Evolutionary conservation across 768 basidiomycete genomes (phyloP), one percentile per base, ranked within the genome.

Genomic region (Lenzites betulinus): DNA sequence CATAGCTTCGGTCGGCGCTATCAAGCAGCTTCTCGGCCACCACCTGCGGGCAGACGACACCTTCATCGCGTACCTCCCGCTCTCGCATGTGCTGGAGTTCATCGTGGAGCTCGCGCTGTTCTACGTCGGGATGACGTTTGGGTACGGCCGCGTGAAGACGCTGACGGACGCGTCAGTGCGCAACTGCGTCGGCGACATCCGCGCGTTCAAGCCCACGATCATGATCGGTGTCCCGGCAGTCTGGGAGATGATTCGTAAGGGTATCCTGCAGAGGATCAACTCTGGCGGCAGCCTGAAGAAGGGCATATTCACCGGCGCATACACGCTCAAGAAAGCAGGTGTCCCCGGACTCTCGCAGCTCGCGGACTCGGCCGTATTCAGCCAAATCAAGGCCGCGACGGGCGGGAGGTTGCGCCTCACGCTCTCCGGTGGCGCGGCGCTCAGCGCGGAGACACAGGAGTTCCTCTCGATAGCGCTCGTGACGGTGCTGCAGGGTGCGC

Each of bases 191-290:
- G 96, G 96, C 50, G 96, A 98, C 71, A 85, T 99, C 68, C 79
- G 80, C 53, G 81, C 86, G 13, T 91, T 97, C 79, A 76, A 80
- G 43, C 96, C 96, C 7, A 82, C 87, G n/a, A 87, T 97, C 75
- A 88, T 98, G 83, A 85, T 93, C 53, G 96, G 94, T 53, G 96
- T 98, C 1, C 96, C 96, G 1, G 92, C 95, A 2, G 91, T 98
- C 0, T 99, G 94, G 94, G 96, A 99, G 75, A 88, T 86, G 55
- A 98, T 98, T 65, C 87, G 95, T 60, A 99, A 99, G 78, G 95
- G 95, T 33, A 95, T 99, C 70, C 69, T 94, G 11, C 72, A 80
- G 60, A 93, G 94, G 74, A 87, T 98, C 54, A 83, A 92, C 59
- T 69, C 83, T 3, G 76, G 86, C 1, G 88, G 92, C 9, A 42